Evolutionary conservation across 2,329 filamentous ascomycete genomes (phyloP).

Genomic region (Aspergillus spinulosporus): DNA sequence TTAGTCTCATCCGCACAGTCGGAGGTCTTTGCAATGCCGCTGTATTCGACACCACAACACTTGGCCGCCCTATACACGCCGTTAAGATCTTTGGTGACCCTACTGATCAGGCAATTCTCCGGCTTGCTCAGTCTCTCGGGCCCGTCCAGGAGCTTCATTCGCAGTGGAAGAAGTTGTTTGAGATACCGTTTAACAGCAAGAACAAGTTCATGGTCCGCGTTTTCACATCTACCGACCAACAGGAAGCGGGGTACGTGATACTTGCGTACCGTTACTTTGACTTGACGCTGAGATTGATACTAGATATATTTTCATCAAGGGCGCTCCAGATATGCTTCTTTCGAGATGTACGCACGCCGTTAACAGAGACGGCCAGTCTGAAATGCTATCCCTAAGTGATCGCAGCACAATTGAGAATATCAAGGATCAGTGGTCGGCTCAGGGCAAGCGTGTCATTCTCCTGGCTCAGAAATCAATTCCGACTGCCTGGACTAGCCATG

Average conservation of each 20-base stretch:
- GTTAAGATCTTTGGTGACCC: slow-evolving; percentile 72
- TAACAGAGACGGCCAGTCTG: slow-evolving; percentile 51
- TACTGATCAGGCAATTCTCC: slow-evolving; percentile 72
- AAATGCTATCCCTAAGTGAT: not conserved
- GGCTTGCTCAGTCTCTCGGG: slow-evolving; percentile 67
- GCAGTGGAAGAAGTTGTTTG: slow-evolving; percentile 66
- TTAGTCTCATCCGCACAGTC: slow-evolving; percentile 62
- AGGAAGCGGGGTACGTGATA: slow-evolving; percentile 1
- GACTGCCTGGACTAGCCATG: slow-evolving; percentile 42
- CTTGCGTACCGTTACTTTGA: not conserved
- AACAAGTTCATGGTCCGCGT: slow-evolving; percentile 78
- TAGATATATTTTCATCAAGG: slow-evolving; percentile 66
- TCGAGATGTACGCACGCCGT: slow-evolving; percentile 53
- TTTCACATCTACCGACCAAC: slow-evolving; percentile 43
- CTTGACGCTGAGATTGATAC: not conserved
- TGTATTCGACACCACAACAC: slow-evolving; percentile 68
- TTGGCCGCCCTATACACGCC: slow-evolving; percentile 58
- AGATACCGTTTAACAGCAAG: slow-evolving; percentile 76
- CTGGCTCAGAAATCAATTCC: slow-evolving; percentile 62
- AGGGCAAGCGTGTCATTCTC: slow-evolving; percentile 68
- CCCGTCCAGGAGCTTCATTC: slow-evolving; percentile 61
- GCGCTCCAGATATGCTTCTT: slow-evolving; percentile 73
- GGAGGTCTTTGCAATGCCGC: slow-evolving; percentile 72
- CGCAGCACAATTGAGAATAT: slow-evolving; percentile 52
- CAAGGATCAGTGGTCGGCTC: slow-evolving; percentile 68